phyloP scores from a whole-genome alignment of 2,329 filamentous ascomycete genomes.

The Trichoderma atroviride region DNA sequence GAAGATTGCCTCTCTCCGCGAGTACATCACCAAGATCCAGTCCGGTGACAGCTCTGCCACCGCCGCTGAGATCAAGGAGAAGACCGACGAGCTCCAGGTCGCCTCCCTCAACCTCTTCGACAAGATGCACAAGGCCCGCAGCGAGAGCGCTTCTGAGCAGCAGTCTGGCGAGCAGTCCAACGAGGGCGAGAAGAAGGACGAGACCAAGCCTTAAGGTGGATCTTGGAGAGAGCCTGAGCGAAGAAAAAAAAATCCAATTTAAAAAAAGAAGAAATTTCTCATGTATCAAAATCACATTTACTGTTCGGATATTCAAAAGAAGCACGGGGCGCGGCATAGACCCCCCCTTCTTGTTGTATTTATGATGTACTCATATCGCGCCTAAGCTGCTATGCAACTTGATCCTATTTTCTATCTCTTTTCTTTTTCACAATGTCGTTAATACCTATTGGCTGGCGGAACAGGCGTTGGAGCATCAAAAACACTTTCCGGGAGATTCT shows the following conservation, averaged over 20 bases:
- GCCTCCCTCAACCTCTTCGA: slow-evolving; percentile 96
- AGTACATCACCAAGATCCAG: slow-evolving; percentile 93
- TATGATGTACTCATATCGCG: slow-evolving; percentile 57
- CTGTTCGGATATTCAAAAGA: slow-evolving; percentile 39
- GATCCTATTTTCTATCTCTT: slow-evolving; percentile 38
- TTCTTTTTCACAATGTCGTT: slow-evolving; percentile 50
- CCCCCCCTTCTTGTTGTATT: slow-evolving; percentile 44
- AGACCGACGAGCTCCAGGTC: slow-evolving; percentile 97
- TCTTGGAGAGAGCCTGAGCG: slow-evolving; percentile 10
- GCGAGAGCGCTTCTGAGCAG: slow-evolving; percentile 61
- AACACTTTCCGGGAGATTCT: slow-evolving; percentile 42
- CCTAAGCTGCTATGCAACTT: slow-evolving; percentile 39
- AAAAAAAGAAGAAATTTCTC: slow-evolving; percentile 1
- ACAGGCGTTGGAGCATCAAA: slow-evolving; percentile 58
- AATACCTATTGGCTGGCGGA: slow-evolving; percentile 50
- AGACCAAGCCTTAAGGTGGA: slow-evolving; percentile 64
- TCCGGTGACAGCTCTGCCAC: slow-evolving; percentile 84
- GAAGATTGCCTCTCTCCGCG: slow-evolving; percentile 84
- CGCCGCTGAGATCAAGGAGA: slow-evolving; percentile 93
- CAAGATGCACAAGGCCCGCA: slow-evolving; percentile 98
- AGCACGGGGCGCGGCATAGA: slow-evolving; percentile 42
- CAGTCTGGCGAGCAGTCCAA: slow-evolving; percentile 52
- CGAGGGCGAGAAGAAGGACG: slow-evolving; percentile 77
- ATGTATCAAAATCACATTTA: slow-evolving; percentile 23
- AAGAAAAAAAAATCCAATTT: neutral